Evolutionary conservation across 2,329 filamentous ascomycete genomes (phyloP).

Genomic region (Fusarium aywerte): DNA sequence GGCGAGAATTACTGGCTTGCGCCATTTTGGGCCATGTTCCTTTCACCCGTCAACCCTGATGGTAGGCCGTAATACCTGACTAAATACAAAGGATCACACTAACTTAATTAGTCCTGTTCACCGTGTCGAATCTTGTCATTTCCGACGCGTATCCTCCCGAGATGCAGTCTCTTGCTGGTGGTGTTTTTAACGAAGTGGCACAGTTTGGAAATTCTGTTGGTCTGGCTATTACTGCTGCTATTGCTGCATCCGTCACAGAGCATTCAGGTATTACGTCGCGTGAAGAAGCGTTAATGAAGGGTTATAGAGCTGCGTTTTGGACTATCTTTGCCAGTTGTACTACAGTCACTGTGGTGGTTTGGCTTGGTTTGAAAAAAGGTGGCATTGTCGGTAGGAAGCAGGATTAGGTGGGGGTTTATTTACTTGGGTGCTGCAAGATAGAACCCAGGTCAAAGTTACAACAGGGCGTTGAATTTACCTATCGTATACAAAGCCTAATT

Average conservation of each 20-base stretch:
- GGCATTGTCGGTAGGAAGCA: slow-evolving; percentile 63
- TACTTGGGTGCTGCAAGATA: no score
- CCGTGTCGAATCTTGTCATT: slow-evolving; percentile 64
- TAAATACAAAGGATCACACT: not conserved
- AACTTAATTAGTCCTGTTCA: slow-evolving; percentile 60
- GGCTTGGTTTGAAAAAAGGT: slow-evolving; percentile 57
- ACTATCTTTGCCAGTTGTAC: slow-evolving; percentile 57
- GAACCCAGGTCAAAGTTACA: no score
- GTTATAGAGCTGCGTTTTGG: slow-evolving; percentile 66
- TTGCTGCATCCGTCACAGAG: slow-evolving; percentile 58
- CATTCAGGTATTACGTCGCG: slow-evolving; percentile 45
- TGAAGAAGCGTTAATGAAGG: slow-evolving; percentile 57
- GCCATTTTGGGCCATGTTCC: slow-evolving; percentile 57
- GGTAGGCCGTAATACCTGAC: slow-evolving; percentile 40
- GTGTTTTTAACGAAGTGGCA: slow-evolving; percentile 67
- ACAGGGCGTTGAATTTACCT: no score
- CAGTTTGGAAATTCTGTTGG: slow-evolving; percentile 68
- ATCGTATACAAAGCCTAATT: no score
- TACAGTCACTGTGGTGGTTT: slow-evolving; percentile 50
- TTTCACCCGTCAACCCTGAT: slow-evolving; percentile 58
- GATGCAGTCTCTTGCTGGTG: slow-evolving; percentile 67
- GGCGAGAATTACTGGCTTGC: slow-evolving; percentile 62
- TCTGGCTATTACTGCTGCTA: slow-evolving; percentile 61
- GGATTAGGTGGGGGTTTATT: slow-evolving; percentile 35
- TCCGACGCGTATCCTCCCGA: slow-evolving; percentile 64